Percentiles rank a stretch among this genome's conserved stretches.
phyloP scores from a whole-genome alignment of 352 stramenopile genomes.

The Globisporangium paddicum region DNA sequence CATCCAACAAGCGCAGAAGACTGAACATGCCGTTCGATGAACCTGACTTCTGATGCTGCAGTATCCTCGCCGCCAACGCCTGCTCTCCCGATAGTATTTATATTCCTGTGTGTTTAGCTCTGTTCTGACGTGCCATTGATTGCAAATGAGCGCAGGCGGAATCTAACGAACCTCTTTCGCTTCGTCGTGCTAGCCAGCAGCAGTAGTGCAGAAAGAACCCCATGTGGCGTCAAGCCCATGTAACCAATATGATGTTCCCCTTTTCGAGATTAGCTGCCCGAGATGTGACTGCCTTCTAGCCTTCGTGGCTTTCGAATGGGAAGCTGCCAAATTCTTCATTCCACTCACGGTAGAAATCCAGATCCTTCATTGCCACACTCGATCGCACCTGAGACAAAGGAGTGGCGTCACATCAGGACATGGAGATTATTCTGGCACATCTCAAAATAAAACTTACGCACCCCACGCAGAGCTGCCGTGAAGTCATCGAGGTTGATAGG shows the following conservation, averaged over 20 bases:
- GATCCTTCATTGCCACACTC: constrained; percentile 93
- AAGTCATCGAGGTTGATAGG: constrained; percentile 96
- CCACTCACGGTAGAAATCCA: constrained; percentile 92
- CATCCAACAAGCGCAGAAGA: constrained; percentile 70
- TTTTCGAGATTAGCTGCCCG: constrained; percentile 5
- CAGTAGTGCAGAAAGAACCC: constrained; percentile 8
- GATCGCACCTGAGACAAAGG: constrained; percentile 78
- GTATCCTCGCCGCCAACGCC: constrained; percentile 6
- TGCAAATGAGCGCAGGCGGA: constrained; percentile 7
- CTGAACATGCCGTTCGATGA: constrained; percentile 85
- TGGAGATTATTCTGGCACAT: background rate
- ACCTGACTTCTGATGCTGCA: constrained; percentile 42
- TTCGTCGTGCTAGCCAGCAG: background rate
- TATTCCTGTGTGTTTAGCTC: constrained; percentile 15
- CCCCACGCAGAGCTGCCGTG: constrained; percentile 84
- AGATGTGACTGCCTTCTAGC: constrained; percentile 11
- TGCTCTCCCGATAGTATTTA: constrained; percentile 33
- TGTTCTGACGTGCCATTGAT: constrained; percentile 6
- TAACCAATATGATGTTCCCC: constrained; percentile 11
- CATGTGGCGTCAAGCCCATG: constrained; percentile 6
- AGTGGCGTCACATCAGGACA: background rate
- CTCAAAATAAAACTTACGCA: constrained; percentile 18
- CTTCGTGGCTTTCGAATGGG: constrained; percentile 67
- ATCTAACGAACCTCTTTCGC: background rate
- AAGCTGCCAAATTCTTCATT: constrained; percentile 93